phyloP scores from a whole-genome alignment of 352 stramenopile species.

The Globisporangium polare region DNA sequence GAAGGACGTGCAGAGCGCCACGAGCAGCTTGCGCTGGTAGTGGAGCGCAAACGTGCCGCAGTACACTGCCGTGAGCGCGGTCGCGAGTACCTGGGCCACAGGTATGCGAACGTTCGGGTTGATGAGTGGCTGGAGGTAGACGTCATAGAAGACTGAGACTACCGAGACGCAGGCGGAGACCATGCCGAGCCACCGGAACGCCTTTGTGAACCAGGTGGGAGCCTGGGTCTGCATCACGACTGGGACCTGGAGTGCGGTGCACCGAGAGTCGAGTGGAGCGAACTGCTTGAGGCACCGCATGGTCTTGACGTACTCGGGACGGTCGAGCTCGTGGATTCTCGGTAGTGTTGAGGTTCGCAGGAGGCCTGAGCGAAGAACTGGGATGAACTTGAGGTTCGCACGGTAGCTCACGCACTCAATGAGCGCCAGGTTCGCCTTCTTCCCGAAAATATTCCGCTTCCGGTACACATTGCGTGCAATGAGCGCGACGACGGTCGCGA shows the following conservation, averaged over 20 bases:
- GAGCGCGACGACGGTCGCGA: conserved; percentile 12
- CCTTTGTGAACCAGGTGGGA: background rate
- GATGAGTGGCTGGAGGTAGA: background rate
- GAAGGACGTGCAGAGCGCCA: conserved; percentile 18
- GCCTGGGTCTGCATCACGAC: background rate
- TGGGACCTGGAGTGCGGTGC: background rate
- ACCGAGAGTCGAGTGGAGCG: conserved; percentile 3
- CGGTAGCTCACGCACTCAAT: conserved; percentile 16
- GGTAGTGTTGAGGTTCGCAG: background rate
- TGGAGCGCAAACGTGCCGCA: conserved; percentile 2
- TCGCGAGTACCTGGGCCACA: background rate
- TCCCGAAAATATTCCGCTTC: conserved; percentile 1
- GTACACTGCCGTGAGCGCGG: conserved; percentile 2
- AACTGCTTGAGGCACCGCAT: conserved; percentile 7
- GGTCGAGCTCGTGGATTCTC: background rate
- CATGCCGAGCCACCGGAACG: background rate
- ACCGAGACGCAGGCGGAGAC: background rate
- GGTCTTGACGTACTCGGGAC: conserved; percentile 6
- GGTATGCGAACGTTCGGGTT: background rate
- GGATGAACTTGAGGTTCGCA: conserved; percentile 7
- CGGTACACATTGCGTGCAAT: conserved; percentile 16
- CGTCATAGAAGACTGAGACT: background rate
- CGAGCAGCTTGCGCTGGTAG: conserved; percentile 18
- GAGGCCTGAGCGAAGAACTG: background rate
- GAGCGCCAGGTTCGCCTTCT: background rate